Conservation (phyloP, 805 yeast genomes). For the Millerago galiae region DNA sequence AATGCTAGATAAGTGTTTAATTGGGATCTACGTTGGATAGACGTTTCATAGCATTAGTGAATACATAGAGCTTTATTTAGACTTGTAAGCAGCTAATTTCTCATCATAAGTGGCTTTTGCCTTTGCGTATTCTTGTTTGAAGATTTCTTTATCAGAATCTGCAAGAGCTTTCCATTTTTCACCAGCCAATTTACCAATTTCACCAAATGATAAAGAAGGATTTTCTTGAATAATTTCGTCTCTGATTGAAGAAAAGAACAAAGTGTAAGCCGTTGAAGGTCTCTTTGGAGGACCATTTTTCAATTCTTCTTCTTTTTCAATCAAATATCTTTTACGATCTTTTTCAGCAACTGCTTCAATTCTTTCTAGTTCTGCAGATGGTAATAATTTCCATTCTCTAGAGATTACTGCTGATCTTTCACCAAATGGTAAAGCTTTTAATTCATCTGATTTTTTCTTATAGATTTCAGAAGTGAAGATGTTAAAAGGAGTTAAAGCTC, state of each 20-base stretch:
- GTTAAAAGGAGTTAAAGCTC: slow-evolving; percentile 6
- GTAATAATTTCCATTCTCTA: slow-evolving; percentile 11
- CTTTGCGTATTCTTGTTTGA: slow-evolving; percentile 6
- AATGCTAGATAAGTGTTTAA: slow-evolving; percentile 68
- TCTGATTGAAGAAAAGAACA: slow-evolving; percentile 13
- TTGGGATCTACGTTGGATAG: slow-evolving; percentile 43
- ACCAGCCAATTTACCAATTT: slow-evolving; percentile 62
- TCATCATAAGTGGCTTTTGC: slow-evolving; percentile 34
- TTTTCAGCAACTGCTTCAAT: slow-evolving; percentile 7
- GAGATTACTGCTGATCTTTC: slow-evolving; percentile 10
- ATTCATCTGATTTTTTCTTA: slow-evolving; percentile 7
- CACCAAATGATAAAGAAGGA: slow-evolving; percentile 20
- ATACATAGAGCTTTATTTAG: background rate
- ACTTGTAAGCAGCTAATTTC: slow-evolving; percentile 7
- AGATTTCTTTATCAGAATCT: slow-evolving; percentile 62
- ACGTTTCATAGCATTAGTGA: background rate
- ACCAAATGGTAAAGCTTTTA: slow-evolving; percentile 9
- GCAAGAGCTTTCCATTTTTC: slow-evolving; percentile 83
- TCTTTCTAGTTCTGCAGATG: slow-evolving; percentile 10
- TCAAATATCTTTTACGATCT: slow-evolving; percentile 11
- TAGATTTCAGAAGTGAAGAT: slow-evolving; percentile 13
- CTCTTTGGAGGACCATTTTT: slow-evolving; percentile 20
- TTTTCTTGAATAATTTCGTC: slow-evolving; percentile 5
- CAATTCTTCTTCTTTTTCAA: slow-evolving; percentile 13
- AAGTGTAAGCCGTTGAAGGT: slow-evolving; percentile 14